phyloP scores from a whole-genome alignment of 805 yeast genomes.

The Lipomyces starkeyi region DNA sequence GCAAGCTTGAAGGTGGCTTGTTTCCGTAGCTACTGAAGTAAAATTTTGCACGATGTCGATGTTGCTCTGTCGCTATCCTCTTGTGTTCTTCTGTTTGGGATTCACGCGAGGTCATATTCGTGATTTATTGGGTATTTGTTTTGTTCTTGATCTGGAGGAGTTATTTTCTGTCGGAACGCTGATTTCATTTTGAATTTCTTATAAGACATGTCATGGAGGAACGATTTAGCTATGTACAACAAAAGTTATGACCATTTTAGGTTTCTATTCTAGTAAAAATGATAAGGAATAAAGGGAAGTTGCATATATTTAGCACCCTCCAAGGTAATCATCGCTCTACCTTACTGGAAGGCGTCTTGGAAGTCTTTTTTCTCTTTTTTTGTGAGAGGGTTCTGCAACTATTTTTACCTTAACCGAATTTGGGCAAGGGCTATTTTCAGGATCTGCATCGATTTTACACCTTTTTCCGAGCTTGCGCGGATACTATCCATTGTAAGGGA shows the following conservation, averaged over 20 bases:
- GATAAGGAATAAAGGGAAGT: no score
- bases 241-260: background rate
- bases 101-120: background rate
- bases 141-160: background rate
- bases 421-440: no score
- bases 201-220: background rate
- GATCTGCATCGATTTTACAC: no score
- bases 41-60: background rate
- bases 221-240: background rate
- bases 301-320: no score
- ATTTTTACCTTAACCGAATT: no score
- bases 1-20: background rate
- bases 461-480: background rate
- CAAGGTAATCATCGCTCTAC: no score
- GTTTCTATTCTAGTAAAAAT: no score
- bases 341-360: no score
- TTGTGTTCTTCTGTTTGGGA: constrained; percentile 1
- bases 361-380: no score
- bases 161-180: background rate
- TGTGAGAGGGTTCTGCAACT: no score
- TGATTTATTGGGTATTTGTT: background rate
- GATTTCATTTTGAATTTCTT: background rate
- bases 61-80: background rate
- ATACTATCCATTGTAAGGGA: background rate
- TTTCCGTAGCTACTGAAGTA: background rate